phyloP scores from a whole-genome alignment of 768 basidiomycete genomes.

The Galerina sulciceps region DNA sequence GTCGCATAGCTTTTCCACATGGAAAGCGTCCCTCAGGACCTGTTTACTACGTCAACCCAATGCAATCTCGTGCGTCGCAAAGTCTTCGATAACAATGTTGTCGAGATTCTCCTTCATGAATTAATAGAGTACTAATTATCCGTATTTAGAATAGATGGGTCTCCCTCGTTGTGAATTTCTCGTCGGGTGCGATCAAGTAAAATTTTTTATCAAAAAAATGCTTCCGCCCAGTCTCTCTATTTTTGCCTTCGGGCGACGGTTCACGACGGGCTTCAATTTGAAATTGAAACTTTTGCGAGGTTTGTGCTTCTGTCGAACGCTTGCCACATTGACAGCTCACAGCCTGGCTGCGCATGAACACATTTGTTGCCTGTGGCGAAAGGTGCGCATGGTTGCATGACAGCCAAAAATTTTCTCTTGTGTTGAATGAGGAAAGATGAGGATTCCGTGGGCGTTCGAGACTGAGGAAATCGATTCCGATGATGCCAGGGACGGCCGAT shows the following conservation, averaged over 20 bases:
- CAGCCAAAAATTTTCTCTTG: no score
- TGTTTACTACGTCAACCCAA: no score
- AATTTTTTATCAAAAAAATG: not conserved
- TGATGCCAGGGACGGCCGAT: constrained; percentile 20
- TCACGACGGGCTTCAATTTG: constrained; percentile 6
- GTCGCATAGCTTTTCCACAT: no score
- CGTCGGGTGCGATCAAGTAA: not conserved
- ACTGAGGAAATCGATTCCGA: not conserved
- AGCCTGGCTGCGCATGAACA: not conserved
- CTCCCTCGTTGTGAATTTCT: not conserved
- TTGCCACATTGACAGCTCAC: not conserved
- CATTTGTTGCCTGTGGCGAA: no score
- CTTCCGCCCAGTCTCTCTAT: not conserved
- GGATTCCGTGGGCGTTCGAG: not conserved
- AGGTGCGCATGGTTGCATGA: no score
- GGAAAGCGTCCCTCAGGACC: no score
- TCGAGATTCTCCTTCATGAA: no score
- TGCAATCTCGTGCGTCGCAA: no score
- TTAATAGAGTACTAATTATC: no score
- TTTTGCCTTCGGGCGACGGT: constrained; percentile 1
- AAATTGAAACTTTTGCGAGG: not conserved
- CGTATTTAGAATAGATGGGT: no score
- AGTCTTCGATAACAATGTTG: no score
- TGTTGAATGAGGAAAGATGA: not conserved
- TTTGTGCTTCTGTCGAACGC: not conserved